phyloP scores from a whole-genome alignment of 352 stramenopile species.

The Phytophthora kernoviae region DNA sequence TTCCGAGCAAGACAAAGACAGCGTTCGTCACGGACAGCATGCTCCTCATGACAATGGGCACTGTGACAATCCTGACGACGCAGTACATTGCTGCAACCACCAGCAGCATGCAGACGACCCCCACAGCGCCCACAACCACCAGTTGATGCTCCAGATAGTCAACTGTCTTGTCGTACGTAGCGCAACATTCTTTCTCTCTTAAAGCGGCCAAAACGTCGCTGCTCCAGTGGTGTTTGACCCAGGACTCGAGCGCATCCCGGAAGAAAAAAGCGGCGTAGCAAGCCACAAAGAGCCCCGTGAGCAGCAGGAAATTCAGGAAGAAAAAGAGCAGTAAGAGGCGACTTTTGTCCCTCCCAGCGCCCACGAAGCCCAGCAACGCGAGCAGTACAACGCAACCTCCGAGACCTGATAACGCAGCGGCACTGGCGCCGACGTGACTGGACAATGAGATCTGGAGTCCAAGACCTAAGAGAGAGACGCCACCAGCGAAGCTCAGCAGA shows the following conservation, averaged over 20 bases:
- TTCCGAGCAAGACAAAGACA: conserved; percentile 68
- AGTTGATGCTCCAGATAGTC: conserved; percentile 57
- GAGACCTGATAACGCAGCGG: conserved; percentile 47
- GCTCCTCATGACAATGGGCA: conserved; percentile 87
- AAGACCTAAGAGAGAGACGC: conserved; percentile 53
- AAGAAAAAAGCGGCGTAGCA: conserved; percentile 75
- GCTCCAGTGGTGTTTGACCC: conserved; percentile 82
- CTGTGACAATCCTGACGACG: conserved; percentile 83
- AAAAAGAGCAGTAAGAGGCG: conserved; percentile 74
- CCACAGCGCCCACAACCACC: conserved; percentile 51
- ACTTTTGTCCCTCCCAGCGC: conserved; percentile 70
- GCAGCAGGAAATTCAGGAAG: conserved; percentile 73
- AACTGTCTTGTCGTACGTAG: conserved; percentile 55
- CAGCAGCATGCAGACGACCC: conserved; percentile 48
- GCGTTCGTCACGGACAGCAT: conserved; percentile 80
- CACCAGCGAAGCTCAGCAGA: conserved; percentile 56
- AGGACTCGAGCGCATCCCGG: conserved; percentile 63
- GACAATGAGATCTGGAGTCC: conserved; percentile 57
- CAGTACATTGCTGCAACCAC: conserved; percentile 74
- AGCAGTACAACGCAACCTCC: conserved; percentile 56
- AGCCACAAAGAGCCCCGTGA: conserved; percentile 61
- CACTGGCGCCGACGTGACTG: conserved; percentile 55
- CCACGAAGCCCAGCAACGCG: conserved; percentile 64
- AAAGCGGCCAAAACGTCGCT: conserved; percentile 47
- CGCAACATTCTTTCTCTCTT: conserved; percentile 53